Evolutionary conservation across 1,139 yeast genomes (phyloP), one percentile per base, ranked within the genome.

Genomic region (Suhomyces bokatorum): DNA sequence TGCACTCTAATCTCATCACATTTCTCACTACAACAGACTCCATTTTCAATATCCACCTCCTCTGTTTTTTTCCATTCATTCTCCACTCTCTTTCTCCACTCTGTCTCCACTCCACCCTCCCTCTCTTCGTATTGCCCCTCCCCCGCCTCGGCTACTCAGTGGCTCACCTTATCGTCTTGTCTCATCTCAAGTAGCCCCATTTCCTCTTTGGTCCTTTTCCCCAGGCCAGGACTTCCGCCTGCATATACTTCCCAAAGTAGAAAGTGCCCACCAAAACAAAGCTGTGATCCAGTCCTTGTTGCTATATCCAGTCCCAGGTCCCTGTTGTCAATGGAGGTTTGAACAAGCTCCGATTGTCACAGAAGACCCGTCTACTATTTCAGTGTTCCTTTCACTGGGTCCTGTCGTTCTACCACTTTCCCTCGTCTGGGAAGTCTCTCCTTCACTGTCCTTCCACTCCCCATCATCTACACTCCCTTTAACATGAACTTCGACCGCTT

Each of bases 401-500:
- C n/a, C 29, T n/a, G 29, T 6, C n/a, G 29, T 7, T 26, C n/a
- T 12, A n/a, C 29, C 14, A 6, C 37, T 30, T 30, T 30, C 13
- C 32, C 24, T 20, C 24, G 4, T 5, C 24, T 8, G 24, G 24
- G 8, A 20, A 20, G 24, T 20, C 24, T 8, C 24, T 20, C 24
- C 24, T 17, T 17, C n/a, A n/a, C n/a, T n/a, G n/a, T 17, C 17
- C 17, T 17, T 17, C 17, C n/a, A n/a, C n/a, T n/a, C n/a, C n/a
- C n/a, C n/a, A n/a, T n/a, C n/a, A n/a, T n/a, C n/a, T n/a, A 20
- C 24, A 20, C 24, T 20, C 24, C 6, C 24, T 20, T n/a, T 20
- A 20, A 11, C 35, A 67, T 68, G 73, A 68, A 67, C 53, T 66
- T 67, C 45, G 70, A 65, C 48, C 52, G 66, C 43, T 59, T 65